phyloP scores from a whole-genome alignment of 2,329 filamentous ascomycete species.

The Corynespora cassiicola region DNA sequence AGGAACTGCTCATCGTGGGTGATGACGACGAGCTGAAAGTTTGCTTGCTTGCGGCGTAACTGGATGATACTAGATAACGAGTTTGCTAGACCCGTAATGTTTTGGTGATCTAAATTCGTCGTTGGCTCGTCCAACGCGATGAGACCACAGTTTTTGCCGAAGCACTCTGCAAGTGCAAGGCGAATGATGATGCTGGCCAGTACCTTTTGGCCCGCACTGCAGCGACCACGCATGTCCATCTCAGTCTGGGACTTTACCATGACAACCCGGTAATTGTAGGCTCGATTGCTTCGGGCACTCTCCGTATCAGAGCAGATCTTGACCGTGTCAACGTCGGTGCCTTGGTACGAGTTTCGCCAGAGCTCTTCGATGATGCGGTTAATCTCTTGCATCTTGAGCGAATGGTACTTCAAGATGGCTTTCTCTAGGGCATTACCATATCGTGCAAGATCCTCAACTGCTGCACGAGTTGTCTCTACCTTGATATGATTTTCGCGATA shows the following conservation, averaged over 20 bases:
- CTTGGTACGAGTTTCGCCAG: conserved; percentile 97
- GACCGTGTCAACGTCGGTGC: conserved; percentile 96
- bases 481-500: conserved; percentile 90
- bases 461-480: conserved; percentile 89
- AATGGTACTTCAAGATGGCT: conserved; percentile 96
- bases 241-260: conserved; percentile 98
- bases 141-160: conserved; percentile 92
- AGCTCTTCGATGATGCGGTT: conserved; percentile 93
- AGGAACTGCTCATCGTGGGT: conserved; percentile 98
- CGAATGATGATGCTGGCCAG: conserved; percentile 97
- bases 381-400: conserved; percentile 97
- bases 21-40: conserved; percentile 98
- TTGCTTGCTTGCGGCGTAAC: conserved; percentile 80
- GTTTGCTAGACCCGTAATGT: conserved; percentile 87
- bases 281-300: conserved; percentile 73
- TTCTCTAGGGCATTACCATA: conserved; percentile 88
- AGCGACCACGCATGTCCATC: conserved; percentile 99
- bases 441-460: conserved; percentile 85
- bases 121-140: conserved; percentile 98
- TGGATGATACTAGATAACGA: conserved; percentile 88
- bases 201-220: conserved; percentile 95
- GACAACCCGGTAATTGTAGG: conserved; percentile 94
- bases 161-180: conserved; percentile 92
- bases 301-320: conserved; percentile 93
- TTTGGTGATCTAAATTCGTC: conserved; percentile 94